Base-by-base conservation (phyloP, 495 filamentous ascomycete genomes). In the Pyrenopolyporus hunteri region DNA sequence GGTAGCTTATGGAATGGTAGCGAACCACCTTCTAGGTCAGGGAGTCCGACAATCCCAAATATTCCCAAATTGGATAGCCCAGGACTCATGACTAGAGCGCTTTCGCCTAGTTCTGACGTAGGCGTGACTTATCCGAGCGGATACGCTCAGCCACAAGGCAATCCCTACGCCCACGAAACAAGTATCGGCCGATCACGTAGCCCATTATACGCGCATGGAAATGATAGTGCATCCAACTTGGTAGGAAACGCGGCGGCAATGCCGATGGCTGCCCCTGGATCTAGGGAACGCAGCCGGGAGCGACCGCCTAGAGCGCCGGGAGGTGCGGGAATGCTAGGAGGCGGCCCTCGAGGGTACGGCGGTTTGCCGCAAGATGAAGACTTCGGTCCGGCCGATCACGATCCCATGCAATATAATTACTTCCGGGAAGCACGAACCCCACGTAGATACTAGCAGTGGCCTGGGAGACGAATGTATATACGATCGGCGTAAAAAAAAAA, bases 291-390 rank as follows among this genome's bases (percentile, higher is more conserved):
- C 16, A 73, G 71, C 32, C 36, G 63, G 52, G 77, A 71, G 36
- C 66, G 65, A 13, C 44, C 48, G 3, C 19, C 56, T 3, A 55
- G 70, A 42, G 47, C 66, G 46, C 69, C 74, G 10, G 70, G 70
- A 11, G 69, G 71, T 23, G 70, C 68, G 13, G 74, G 73, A 19
- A 78, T 78, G 67, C 64, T 82, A 9, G 81, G 81, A 26, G 80
- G 80, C 23, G 81, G 81, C 6, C 80, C 81, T 10, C 66, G 75
- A 32, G 82, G 82, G 6, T 84, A 84, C 59, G 79, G 80, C 8
- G 73, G 73, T 13, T 52, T 84, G 28, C 80, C 82, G 5, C 82
- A 84, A 55, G 63, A 67, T 11, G 72, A 73, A 28, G 68, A 73
- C 26, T 29, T 52, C 9, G 42, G 48, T 14, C 60, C 63, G 9